Evolutionary conservation across 441 rosid genomes (phyloP), one percentile per base, ranked within the genome.

Genomic region (Hura crepitans): DNA sequence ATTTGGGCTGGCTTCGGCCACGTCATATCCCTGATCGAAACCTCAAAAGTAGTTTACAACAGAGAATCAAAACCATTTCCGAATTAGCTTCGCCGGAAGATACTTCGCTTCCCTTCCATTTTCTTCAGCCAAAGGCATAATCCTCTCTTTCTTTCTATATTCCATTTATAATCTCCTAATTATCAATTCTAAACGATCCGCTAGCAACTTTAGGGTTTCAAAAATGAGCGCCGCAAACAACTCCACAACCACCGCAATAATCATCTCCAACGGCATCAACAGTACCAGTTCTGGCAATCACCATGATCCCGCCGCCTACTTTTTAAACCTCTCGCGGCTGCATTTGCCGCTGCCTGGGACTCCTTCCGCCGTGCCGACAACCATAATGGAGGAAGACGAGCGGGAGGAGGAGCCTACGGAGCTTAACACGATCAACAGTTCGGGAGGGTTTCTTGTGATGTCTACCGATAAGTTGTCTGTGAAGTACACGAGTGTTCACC

Each of bases 371-470:
- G 58, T 59, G 11, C 14, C 45, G 64, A 37, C 4, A 45, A n/a
- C 14, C 18, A 31, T 62, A 49, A 72, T 65, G 46, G 82, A 74
- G 74, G 85, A 79, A 6, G 76, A 77, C 11, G 86, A 80, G 9
- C 79, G 72, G 22, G 96, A 94, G 66, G 91, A 84, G 57, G 78
- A 82, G 37, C 97, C 97, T n/a, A 85, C 87, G 63, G 95, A 88
- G 83, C 86, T 93, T 37, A 91, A 91, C 85, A 88, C 96, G 27
- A 79, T 86, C 72, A 89, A 91, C 81, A 84, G 93, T 70, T 86
- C 93, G n/a, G 89, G 87, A 68, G 89, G 91, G 42, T 93, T 88
- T 63, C 78, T 84, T 13, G 73, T 81, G n/a, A 84, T 93, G 71
- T 82, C 93, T 64, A 85, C 87, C 15, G 95, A 89, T 72, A 91